A percentile compares a stretch with the other conserved stretches of the same genome.
phyloP scores from a whole-genome alignment of 805 yeast species.

The Saturnispora serradocipensis region DNA sequence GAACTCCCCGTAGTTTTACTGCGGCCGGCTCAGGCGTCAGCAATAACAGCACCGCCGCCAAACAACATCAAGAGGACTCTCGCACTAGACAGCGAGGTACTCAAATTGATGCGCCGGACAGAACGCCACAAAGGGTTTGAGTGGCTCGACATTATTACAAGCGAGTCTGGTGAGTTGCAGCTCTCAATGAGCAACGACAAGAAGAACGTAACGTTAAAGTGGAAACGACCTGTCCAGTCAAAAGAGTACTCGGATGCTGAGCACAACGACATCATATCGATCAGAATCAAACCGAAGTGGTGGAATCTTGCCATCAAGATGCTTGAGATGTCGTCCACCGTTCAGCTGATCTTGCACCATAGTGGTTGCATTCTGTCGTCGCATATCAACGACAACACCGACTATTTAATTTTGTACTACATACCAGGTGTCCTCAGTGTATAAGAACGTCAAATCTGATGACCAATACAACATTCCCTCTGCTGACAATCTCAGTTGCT shows the following conservation, averaged over 20 bases:
- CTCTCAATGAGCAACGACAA: slow-evolving; percentile 48
- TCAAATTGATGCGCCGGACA: slow-evolving; percentile 46
- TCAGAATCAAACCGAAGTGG: slow-evolving; percentile 45
- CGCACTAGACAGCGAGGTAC: slow-evolving; percentile 19
- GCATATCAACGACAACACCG: slow-evolving; percentile 52
- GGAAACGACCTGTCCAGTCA: slow-evolving; percentile 38
- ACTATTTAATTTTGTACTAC: slow-evolving; percentile 57
- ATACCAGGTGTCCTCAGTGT: slow-evolving; percentile 23
- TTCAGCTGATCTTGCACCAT: slow-evolving; percentile 42
- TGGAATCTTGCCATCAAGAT: slow-evolving; percentile 61
- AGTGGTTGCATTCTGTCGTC: slow-evolving; percentile 59
- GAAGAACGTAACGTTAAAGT: slow-evolving; percentile 43
- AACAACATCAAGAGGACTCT: not conserved
- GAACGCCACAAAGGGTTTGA: slow-evolving; percentile 57
- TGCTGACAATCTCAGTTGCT: no score
- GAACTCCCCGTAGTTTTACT: slow-evolving; percentile 63
- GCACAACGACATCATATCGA: slow-evolving; percentile 10
- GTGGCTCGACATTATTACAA: slow-evolving; percentile 38
- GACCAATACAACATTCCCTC: no score
- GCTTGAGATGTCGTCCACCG: slow-evolving; percentile 51
- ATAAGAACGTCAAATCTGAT: not conserved
- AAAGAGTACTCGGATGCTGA: slow-evolving; percentile 18
- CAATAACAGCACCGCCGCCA: not conserved
- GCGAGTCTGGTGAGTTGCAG: slow-evolving; percentile 37
- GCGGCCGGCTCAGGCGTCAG: slow-evolving; percentile 39